Base-by-base conservation (phyloP, 2,329 filamentous ascomycete genomes). In the Ceratocystis cubensis region DNA sequence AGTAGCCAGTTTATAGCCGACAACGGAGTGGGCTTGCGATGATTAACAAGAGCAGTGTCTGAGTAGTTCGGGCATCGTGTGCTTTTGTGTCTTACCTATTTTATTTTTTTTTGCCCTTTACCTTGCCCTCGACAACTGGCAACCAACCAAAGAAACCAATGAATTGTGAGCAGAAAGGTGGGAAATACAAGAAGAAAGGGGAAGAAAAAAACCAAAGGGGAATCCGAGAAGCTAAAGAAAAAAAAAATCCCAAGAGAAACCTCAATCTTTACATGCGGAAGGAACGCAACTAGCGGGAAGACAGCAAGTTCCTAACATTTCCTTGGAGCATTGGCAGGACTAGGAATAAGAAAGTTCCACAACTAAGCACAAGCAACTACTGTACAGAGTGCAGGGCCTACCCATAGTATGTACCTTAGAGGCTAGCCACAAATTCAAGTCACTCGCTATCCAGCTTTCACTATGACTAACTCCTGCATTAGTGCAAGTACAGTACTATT, bases 261-360 rank as follows among this genome's bases (percentile, higher is more conserved):
- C 3, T 59, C 28, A 59, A 59, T 59, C 56, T 59, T 59, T 59
- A 59, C 56, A 59, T 59, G 56, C 56, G 56, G 56, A 59, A 59
- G 56, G 56, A 59, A 33, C 56, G 25, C 56, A 59, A 37, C 56
- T 59, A 59, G 56, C 56, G 25, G 56, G 56, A 59, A 59, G 56
- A 17, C 56, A 59, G 56, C 22, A 50, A 33, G 56, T 59, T 59
- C 56, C 56, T 59, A 59, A 37, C 33, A 30, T 59, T 59, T 59
- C 56, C 56, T 37, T 59, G 56, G 28, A 59, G 56, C 56, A 59
- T 5, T 30, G 53, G 53, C 17, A 28, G 33, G 22, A 17, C 53
- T 30, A 33, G 53, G 53, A 17, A 57, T 28, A 57, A 30, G 37
- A 41, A 41, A 41, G 53, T 57, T 30, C 53, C 53, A 30, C 8